Evolutionary conservation across 768 basidiomycete genomes (phyloP).

Genomic region (Pisolithus albus): DNA sequence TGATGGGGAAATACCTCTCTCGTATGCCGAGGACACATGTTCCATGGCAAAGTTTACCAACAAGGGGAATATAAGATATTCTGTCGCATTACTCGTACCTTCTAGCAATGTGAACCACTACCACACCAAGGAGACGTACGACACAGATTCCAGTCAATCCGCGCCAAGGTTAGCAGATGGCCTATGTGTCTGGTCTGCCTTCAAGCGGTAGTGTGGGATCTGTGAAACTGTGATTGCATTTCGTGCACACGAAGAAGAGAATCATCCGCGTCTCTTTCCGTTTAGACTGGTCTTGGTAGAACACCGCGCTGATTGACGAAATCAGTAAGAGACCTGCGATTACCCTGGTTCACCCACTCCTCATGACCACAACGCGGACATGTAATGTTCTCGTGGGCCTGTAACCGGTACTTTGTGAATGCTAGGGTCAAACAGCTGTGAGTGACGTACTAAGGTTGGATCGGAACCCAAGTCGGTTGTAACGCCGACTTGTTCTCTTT

Average conservation of each 20-base stretch:
- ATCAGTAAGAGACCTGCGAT: neutral
- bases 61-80: too few relatives aligned
- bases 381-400: slow-evolving; percentile 79
- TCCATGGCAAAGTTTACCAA: too few relatives aligned
- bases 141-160: neutral
- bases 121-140: neutral
- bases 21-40: too few relatives aligned
- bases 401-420: neutral
- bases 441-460: slow-evolving; percentile 66
- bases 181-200: slow-evolving; percentile 25
- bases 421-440: neutral
- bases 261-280: slow-evolving; percentile 95
- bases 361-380: slow-evolving; percentile 80
- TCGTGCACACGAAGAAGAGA: slow-evolving; percentile 83
- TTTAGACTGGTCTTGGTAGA: slow-evolving; percentile 96
- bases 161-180: neutral
- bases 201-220: slow-evolving; percentile 59
- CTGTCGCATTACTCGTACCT: neutral
- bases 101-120: neutral
- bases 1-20: too few relatives aligned
- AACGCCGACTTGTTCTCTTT: slow-evolving; percentile 89
- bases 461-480: slow-evolving; percentile 84
- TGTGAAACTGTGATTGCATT: slow-evolving; percentile 69
- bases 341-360: slow-evolving; percentile 50
- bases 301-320: slow-evolving; percentile 63